phyloP scores from a whole-genome alignment of 2,329 filamentous ascomycete genomes.

The Diaporthe batatas region DNA sequence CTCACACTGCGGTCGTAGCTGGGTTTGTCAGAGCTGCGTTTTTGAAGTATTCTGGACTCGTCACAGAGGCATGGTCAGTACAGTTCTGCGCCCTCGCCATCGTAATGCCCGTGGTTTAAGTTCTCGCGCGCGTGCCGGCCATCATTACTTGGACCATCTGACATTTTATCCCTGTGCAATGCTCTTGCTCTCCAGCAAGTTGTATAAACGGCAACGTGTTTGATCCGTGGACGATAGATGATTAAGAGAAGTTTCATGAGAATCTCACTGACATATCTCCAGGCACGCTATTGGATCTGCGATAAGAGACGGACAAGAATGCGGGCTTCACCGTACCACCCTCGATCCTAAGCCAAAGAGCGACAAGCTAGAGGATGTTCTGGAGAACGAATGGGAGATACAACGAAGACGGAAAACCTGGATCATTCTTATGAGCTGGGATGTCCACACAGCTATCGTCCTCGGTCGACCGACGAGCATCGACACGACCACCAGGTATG shows the following conservation, averaged over 20 bases:
- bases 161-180: background rate
- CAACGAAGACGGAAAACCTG: constrained; percentile 69
- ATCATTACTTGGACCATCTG: background rate
- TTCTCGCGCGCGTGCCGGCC: background rate
- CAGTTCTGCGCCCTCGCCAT: background rate
- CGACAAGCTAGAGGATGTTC: constrained; percentile 60
- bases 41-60: constrained; percentile 70
- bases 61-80: constrained; percentile 62
- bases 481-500: constrained; percentile 62
- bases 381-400: constrained; percentile 71
- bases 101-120: background rate
- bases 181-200: background rate
- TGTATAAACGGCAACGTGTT: too few species aligned
- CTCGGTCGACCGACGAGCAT: constrained; percentile 69
- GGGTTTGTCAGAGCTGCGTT: constrained; percentile 69
- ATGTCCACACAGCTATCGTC: constrained; percentile 66
- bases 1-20: constrained; percentile 68
- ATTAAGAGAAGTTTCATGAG: constrained; percentile 42
- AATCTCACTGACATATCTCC: background rate
- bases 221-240: too few species aligned
- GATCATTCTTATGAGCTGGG: constrained; percentile 67
- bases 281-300: constrained; percentile 65
- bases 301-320: constrained; percentile 73
- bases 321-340: constrained; percentile 69
- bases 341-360: constrained; percentile 64